Percentiles rank a stretch among this genome's conserved stretches.
Conservation (phyloP, 1,139 yeast species). For the Blastobotrys petasosporus region DNA sequence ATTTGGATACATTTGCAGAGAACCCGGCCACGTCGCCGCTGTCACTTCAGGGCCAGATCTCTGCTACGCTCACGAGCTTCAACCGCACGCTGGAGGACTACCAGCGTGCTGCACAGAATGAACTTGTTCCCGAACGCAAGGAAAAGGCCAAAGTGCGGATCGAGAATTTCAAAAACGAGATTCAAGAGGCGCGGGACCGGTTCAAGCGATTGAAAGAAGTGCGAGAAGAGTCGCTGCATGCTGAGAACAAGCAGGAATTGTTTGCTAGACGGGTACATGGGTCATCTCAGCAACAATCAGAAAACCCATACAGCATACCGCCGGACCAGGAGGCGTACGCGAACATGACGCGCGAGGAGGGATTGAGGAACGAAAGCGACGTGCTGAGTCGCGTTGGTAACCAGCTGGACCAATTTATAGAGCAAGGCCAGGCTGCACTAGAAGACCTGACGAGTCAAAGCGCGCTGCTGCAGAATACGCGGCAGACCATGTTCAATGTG, state of each 20-base stretch:
- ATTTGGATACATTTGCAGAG: conserved; percentile 59
- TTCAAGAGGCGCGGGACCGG: conserved; percentile 48
- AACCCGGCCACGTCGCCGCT: conserved; percentile 65
- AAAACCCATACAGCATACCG: conserved; percentile 52
- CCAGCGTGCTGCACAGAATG: conserved; percentile 57
- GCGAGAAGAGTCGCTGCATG: conserved; percentile 51
- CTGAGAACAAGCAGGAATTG: conserved; percentile 52
- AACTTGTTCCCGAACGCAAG: conserved; percentile 49
- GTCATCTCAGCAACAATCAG: conserved; percentile 25
- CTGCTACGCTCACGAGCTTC: conserved; percentile 74
- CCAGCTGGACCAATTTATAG: conserved; percentile 82
- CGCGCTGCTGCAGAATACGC: conserved; percentile 59
- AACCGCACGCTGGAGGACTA: conserved; percentile 75
- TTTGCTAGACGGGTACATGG: conserved; percentile 46
- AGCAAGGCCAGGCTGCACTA: conserved; percentile 80
- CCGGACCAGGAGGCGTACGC: conserved; percentile 17
- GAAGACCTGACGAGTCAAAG: conserved; percentile 86
- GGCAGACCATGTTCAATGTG: conserved; percentile 58
- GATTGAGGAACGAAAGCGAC: conserved; percentile 60
- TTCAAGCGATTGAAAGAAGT: conserved; percentile 58
- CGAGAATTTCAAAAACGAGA: conserved; percentile 54
- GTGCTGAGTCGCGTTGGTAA: conserved; percentile 66
- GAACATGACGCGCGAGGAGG: conserved; percentile 44
- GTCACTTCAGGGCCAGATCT: conserved; percentile 74
- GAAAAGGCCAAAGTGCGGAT: conserved; percentile 62